Evolutionary conservation across 805 yeast species (phyloP).

Genomic region (Wilhelminamyces savonicus): DNA sequence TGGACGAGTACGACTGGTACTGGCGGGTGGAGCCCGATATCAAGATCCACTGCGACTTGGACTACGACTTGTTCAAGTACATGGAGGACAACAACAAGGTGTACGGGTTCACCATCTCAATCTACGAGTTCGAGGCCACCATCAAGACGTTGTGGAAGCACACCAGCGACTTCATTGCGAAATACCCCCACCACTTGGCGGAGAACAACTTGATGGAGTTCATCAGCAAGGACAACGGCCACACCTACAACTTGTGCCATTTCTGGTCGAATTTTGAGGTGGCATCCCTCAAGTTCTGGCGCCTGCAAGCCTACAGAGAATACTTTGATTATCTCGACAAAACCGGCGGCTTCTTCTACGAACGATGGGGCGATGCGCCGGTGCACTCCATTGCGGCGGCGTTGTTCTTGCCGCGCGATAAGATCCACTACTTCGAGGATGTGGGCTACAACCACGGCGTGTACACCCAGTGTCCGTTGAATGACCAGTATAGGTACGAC

Average conservation of each 20-base stretch:
- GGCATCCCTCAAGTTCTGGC: constrained; percentile 65
- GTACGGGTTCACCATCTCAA: constrained; percentile 19
- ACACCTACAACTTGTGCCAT: constrained; percentile 64
- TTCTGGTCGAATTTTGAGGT: constrained; percentile 80
- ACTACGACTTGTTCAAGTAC: constrained; percentile 17
- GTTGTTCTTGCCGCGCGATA: constrained; percentile 46
- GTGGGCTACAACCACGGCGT: constrained; percentile 74
- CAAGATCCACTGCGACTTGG: constrained; percentile 15
- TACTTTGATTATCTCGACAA: constrained; percentile 60
- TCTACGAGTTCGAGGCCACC: constrained; percentile 14
- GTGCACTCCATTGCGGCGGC: constrained; percentile 77
- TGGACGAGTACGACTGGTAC: constrained; percentile 18
- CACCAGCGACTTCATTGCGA: constrained; percentile 7
- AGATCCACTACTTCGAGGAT: constrained; percentile 67
- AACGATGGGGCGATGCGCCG: constrained; percentile 94
- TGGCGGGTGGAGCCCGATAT: constrained; percentile 21
- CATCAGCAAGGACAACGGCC: constrained; percentile 9
- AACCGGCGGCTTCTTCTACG: constrained; percentile 76
- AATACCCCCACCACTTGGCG: constrained; percentile 4
- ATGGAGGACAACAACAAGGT: constrained; percentile 15
- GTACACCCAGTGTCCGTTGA: constrained; percentile 53
- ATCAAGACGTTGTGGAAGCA: constrained; percentile 16
- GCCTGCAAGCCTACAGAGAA: constrained; percentile 48
- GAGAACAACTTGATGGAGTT: constrained; percentile 10
- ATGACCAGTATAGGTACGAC: constrained; percentile 14